Conservation (phyloP, 148 eudicot species). For the Mesembryanthemum crystallinum region DNA sequence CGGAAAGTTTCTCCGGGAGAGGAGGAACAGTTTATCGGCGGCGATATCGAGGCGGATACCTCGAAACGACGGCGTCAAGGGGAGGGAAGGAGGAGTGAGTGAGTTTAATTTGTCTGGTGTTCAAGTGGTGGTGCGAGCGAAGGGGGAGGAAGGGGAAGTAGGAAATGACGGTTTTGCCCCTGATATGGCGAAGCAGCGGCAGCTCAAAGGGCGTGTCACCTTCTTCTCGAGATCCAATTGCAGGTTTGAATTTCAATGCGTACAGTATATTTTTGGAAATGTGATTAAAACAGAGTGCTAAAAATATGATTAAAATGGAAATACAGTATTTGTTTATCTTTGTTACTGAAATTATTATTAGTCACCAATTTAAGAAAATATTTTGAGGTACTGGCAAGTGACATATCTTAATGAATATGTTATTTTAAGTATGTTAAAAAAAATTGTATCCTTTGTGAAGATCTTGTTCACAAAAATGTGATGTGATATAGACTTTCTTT, state of each 20-base stretch:
- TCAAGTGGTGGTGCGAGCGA: slow-evolving; percentile 59
- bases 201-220: slow-evolving; percentile 65
- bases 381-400: too few species aligned
- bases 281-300: too few species aligned
- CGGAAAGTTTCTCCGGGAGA: slow-evolving; percentile 61
- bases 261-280: background rate
- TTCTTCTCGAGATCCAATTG: slow-evolving; percentile 88
- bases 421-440: too few species aligned
- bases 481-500: too few species aligned
- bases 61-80: slow-evolving; percentile 13
- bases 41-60: slow-evolving; percentile 51
- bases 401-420: too few species aligned
- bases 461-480: too few species aligned
- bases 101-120: slow-evolving; percentile 70
- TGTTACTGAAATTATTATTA: too few species aligned
- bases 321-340: too few species aligned
- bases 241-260: slow-evolving; percentile 23
- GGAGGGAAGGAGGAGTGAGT: slow-evolving; percentile 44
- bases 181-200: too few species aligned
- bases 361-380: too few species aligned
- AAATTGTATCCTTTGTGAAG: too few species aligned
- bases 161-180: background rate
- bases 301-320: too few species aligned
- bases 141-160: slow-evolving; percentile 15
- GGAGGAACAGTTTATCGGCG: slow-evolving; percentile 48